phyloP scores from a whole-genome alignment of 164 flowering plant genomes.

The Berberis vulgaris region DNA sequence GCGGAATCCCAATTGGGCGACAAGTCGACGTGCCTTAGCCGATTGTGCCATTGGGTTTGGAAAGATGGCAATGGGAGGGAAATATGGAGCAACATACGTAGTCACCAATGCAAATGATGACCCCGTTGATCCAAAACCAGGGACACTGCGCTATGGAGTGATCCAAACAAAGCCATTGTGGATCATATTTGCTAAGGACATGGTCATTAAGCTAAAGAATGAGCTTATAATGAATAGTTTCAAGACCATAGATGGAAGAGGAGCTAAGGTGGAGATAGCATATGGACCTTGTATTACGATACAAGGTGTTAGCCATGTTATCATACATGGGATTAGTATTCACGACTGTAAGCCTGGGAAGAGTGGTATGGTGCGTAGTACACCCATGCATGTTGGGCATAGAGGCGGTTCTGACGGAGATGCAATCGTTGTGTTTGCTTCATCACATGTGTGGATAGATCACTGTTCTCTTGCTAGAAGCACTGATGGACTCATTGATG shows the following conservation, averaged over 20 bases:
- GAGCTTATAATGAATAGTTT: conserved; percentile 55
- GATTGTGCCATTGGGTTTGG: conserved; percentile 28
- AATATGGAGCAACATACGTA: conserved; percentile 14
- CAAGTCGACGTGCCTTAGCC: conserved; percentile 18
- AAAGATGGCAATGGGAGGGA: conserved; percentile 17
- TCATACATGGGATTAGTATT: conserved; percentile 23
- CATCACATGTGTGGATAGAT: conserved; percentile 25
- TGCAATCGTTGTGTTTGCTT: conserved; percentile 15
- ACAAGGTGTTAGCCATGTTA: conserved; percentile 24
- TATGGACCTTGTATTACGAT: conserved; percentile 28
- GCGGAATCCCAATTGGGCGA: conserved; percentile 16
- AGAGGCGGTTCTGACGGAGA: conserved; percentile 20
- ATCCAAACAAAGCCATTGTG: conserved; percentile 23
- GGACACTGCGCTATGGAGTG: conserved; percentile 28
- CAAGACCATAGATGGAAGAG: conserved; percentile 33
- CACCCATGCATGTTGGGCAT: conserved; percentile 15
- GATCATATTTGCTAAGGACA: conserved; percentile 20
- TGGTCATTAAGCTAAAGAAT: conserved; percentile 21
- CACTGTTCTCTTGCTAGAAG: conserved; percentile 17
- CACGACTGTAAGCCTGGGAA: conserved; percentile 23
- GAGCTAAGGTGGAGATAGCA: conserved; percentile 25
- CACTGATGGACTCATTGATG: conserved; percentile 25
- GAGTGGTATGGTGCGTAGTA: conserved; percentile 15
- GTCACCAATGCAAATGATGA: conserved; percentile 23
- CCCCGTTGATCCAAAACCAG: conserved; percentile 21